Conservation (phyloP, 345 rosid genomes). For the Geranium rotundifolium region DNA sequence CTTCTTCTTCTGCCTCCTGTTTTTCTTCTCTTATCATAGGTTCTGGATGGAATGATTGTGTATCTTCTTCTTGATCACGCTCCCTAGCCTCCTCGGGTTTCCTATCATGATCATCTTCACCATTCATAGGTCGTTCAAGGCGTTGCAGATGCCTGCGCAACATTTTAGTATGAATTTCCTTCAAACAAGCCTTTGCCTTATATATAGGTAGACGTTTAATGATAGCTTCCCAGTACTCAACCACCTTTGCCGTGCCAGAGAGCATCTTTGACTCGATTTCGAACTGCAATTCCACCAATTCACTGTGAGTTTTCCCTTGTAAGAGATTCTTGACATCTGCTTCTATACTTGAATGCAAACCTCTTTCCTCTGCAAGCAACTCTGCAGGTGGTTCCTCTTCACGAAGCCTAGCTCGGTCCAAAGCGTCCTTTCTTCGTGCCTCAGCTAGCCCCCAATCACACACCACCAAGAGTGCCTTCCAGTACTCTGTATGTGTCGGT, state of each 20-base stretch:
- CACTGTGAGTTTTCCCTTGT: conserved; percentile 66
- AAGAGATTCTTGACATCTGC: conserved; percentile 62
- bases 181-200: conserved; percentile 95
- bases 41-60: conserved; percentile 53
- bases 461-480: no score
- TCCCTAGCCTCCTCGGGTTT: conserved; percentile 33
- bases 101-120: conserved; percentile 28
- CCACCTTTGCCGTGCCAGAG: conserved; percentile 88
- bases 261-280: conserved; percentile 72
- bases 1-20: conserved; percentile 48
- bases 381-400: conserved; percentile 93
- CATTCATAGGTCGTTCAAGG: conserved; percentile 56
- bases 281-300: conserved; percentile 53
- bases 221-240: conserved; percentile 96
- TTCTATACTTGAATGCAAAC: conserved; percentile 83
- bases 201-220: conserved; percentile 79
- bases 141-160: conserved; percentile 59
- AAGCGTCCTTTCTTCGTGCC: conserved; percentile 72
- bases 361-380: conserved; percentile 85
- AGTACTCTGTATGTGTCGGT: no score
- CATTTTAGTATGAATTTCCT: conserved; percentile 83
- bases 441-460: conserved; percentile 95
- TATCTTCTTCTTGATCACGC: conserved; percentile 19
- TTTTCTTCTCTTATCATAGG: conserved; percentile 36
- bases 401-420: conserved; percentile 86